These are phyloP conservation scores for Nemania diffusa DNA, from an alignment of 2,329 filamentous ascomycete genomes.

Conservation along the genomic window DNA sequence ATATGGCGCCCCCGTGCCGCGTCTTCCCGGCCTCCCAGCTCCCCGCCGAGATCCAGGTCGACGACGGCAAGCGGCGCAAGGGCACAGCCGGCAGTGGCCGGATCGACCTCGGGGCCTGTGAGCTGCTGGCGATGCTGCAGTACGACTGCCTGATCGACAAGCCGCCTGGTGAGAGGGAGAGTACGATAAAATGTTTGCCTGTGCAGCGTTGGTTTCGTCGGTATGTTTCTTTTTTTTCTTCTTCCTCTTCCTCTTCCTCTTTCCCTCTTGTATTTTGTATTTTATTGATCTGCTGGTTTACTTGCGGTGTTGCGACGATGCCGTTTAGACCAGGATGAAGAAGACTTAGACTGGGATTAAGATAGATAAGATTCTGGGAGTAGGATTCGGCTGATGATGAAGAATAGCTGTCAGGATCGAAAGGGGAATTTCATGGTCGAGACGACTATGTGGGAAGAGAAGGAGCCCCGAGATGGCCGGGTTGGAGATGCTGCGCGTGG, in stretches of 20 bases:
- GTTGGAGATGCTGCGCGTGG: constrained; percentile 9
- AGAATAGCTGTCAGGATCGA: constrained; percentile 65
- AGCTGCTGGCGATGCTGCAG: constrained; percentile 68
- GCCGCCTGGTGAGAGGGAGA: constrained; percentile 57
- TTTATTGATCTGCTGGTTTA: not conserved
- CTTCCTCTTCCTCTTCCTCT: no score
- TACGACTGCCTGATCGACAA: constrained; percentile 67
- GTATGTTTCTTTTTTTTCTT: constrained; percentile 53
- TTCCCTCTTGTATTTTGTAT: no score
- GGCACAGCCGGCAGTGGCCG: no score
- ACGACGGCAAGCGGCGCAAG: constrained; percentile 65
- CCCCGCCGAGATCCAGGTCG: constrained; percentile 59
- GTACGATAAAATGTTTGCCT: constrained; percentile 65
- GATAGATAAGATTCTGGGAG: not conserved
- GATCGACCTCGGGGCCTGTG: constrained; percentile 65
- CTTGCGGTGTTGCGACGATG: not conserved
- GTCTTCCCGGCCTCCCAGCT: constrained; percentile 65
- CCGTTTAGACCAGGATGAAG: not conserved
- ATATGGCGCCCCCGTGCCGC: constrained; percentile 69
- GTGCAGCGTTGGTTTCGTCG: constrained; percentile 69
- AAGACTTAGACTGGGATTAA: not conserved
- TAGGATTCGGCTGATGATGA: not conserved
- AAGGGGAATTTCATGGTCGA: constrained; percentile 69
- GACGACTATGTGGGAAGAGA: constrained; percentile 71
- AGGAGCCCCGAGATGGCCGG: constrained; percentile 25